These are phyloP conservation scores for Hyaloscypha variabilis DNA, from an alignment of 495 filamentous ascomycete genomes.

Conservation along the genomic window DNA sequence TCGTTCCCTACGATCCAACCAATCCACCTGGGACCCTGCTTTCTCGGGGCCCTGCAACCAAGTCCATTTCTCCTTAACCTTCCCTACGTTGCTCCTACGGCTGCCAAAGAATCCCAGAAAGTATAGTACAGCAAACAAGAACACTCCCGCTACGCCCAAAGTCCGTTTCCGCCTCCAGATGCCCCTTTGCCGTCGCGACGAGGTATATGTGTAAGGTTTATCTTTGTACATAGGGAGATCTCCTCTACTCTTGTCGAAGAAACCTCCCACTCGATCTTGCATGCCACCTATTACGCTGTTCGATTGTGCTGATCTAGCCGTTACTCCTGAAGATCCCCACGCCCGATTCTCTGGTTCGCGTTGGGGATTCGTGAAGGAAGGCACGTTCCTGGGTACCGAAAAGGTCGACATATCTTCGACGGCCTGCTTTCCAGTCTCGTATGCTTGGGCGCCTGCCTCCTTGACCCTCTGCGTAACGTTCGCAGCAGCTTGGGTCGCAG, in stretches of 20 bases:
- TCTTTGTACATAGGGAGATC: constrained; percentile 97
- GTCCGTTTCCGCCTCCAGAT: constrained; percentile 57
- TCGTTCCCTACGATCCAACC: constrained; percentile 74
- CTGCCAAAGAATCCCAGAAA: constrained; percentile 57
- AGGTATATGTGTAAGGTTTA: constrained; percentile 80
- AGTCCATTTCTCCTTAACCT: constrained; percentile 39
- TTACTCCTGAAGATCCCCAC: constrained; percentile 57
- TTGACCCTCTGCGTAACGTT: constrained; percentile 43
- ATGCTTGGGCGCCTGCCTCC: constrained; percentile 42
- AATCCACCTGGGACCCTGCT: constrained; percentile 54
- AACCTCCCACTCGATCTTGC: constrained; percentile 44
- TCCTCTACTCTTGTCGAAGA: constrained; percentile 50
- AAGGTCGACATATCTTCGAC: constrained; percentile 64
- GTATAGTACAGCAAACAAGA: constrained; percentile 56
- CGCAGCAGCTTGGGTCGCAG: constrained; percentile 41
- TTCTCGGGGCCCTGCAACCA: constrained; percentile 44
- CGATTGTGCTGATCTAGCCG: constrained; percentile 34
- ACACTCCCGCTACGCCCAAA: constrained; percentile 47
- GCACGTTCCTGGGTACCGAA: constrained; percentile 65
- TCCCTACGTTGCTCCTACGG: constrained; percentile 35
- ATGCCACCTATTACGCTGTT: constrained; percentile 43
- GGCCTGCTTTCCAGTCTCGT: constrained; percentile 44
- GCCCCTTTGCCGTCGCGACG: constrained; percentile 50
- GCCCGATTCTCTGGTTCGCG: constrained; percentile 67
- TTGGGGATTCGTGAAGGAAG: constrained; percentile 70